Evolutionary conservation across 148 eudicot species (phyloP), one percentile per base, ranked within the genome.

Genomic region (Fagopyrum esculentum): DNA sequence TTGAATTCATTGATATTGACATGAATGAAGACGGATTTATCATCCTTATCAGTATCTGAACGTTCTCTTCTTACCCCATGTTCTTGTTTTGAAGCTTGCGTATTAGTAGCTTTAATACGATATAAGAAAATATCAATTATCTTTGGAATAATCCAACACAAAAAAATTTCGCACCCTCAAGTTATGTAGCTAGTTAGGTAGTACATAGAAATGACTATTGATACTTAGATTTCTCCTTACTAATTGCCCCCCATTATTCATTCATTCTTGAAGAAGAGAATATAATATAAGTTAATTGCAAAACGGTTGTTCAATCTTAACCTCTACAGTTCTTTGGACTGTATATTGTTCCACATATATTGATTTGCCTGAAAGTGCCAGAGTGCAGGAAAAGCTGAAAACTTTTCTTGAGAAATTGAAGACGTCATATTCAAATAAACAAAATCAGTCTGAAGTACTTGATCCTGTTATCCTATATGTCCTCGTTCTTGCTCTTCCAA

Each of bases 401-500:
- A 73, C 61, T 48, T 78, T 83, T 72, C 86, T 95, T 76, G 77
- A 84, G 73, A 81, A 80, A 71, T 70, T 85, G 83, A 89, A 83
- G 72, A 76, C 76, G 72, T 74, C 35, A 9, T 68, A 75, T 82
- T 81, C 80, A 71, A 81, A 77, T 57, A 71, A 76, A 74, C 69
- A 82, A 80, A 84, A 66, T 48, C 40, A 29, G 44, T 78, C 82
- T 56, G 59, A 72, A 51, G 83, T 84, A 60, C 79, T 76, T 29
- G 83, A 81, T 77, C 90, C 97, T 35, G 77, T 95, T 35, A 54
- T 86, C 69, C 79, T 95, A 73, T 92, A 83, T 78, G 82, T 95
- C 77, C 88, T 92, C 59, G 97, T 90, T 45, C 97, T 97, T 75
- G 92, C 88, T 79, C 84, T 92, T 49, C 99, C 99, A 52, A 95